Percentiles rank a stretch among this genome's conserved stretches.
phyloP scores from a whole-genome alignment of 2,329 filamentous ascomycete genomes.

The Phoma herbarum region DNA sequence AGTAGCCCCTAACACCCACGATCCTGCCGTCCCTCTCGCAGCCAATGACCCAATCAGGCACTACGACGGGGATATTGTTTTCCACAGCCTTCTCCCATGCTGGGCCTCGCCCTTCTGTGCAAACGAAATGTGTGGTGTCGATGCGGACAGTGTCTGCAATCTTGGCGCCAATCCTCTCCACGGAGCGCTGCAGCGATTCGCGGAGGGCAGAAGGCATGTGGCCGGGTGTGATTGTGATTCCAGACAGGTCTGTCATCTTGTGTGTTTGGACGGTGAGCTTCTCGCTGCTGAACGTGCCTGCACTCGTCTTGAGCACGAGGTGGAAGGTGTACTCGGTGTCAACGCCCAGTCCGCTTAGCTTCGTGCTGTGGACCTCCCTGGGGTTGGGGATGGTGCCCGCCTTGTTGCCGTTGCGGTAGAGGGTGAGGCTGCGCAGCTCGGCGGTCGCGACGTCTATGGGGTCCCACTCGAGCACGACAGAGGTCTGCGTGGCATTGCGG shows the following conservation, averaged over 20 bases:
- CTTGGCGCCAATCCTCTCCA: conserved; percentile 91
- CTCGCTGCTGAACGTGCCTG: conserved; percentile 85
- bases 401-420: conserved; percentile 97
- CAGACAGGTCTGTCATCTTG: conserved; percentile 97
- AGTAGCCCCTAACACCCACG: conserved; percentile 93
- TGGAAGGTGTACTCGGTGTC: conserved; percentile 97
- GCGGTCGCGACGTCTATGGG: conserved; percentile 92
- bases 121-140: conserved; percentile 98
- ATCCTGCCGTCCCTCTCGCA: conserved; percentile 93
- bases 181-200: conserved; percentile 76
- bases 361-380: conserved; percentile 88
- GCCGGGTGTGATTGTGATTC: conserved; percentile 92
- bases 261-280: conserved; percentile 88
- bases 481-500: conserved; percentile 98
- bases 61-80: conserved; percentile 96
- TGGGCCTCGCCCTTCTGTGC: conserved; percentile 87
- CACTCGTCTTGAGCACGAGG: conserved; percentile 86
- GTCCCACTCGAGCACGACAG: conserved; percentile 97
- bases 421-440: conserved; percentile 84
- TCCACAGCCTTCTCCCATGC: conserved; percentile 97
- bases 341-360: conserved; percentile 95
- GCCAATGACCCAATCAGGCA: conserved; percentile 97
- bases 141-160: conserved; percentile 90
- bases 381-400: conserved; percentile 93
- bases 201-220: conserved; percentile 77